phyloP scores from a whole-genome alignment of 768 basidiomycete species.

The Coprinopsis marcescibilis region DNA sequence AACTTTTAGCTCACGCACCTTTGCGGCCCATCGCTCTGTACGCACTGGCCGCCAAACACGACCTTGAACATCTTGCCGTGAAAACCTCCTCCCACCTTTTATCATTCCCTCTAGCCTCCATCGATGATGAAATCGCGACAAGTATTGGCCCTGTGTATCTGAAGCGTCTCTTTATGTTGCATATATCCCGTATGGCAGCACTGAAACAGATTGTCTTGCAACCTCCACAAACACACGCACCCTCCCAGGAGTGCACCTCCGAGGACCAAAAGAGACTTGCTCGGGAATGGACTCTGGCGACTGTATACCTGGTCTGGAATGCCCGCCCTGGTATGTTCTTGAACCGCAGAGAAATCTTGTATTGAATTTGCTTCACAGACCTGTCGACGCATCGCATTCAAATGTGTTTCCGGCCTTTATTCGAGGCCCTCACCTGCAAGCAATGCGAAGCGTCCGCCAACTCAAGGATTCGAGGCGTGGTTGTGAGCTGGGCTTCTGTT shows the following conservation, averaged over 20 bases:
- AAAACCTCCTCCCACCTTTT: conserved; percentile 32
- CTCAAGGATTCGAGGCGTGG: conserved; percentile 41
- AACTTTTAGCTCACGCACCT: conserved; percentile 20
- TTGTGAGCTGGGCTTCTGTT: conserved; percentile 49
- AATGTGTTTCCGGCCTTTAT: conserved; percentile 40
- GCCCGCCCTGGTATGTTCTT: conserved; percentile 16
- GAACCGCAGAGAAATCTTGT: background rate
- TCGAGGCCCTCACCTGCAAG: conserved; percentile 41
- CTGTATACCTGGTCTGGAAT: conserved; percentile 22
- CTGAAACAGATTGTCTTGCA: conserved; percentile 20
- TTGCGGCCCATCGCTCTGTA: conserved; percentile 31
- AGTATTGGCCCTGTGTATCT: conserved; percentile 32
- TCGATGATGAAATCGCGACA: conserved; percentile 28
- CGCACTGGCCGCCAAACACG: conserved; percentile 24
- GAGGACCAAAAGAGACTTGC: conserved; percentile 19
- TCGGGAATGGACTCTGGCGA: conserved; percentile 21
- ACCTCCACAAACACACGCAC: conserved; percentile 15
- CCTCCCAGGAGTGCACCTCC: conserved; percentile 16
- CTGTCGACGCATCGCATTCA: conserved; percentile 44
- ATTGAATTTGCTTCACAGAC: conserved; percentile 26
- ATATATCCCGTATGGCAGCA: conserved; percentile 26
- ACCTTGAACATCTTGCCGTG: conserved; percentile 32
- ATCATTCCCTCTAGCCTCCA: conserved; percentile 19
- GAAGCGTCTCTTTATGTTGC: conserved; percentile 31
- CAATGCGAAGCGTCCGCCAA: conserved; percentile 36